These are phyloP conservation scores for Colletotrichum orchidophilum DNA, from an alignment of 2,329 filamentous ascomycete species.

Conservation along the genomic window DNA sequence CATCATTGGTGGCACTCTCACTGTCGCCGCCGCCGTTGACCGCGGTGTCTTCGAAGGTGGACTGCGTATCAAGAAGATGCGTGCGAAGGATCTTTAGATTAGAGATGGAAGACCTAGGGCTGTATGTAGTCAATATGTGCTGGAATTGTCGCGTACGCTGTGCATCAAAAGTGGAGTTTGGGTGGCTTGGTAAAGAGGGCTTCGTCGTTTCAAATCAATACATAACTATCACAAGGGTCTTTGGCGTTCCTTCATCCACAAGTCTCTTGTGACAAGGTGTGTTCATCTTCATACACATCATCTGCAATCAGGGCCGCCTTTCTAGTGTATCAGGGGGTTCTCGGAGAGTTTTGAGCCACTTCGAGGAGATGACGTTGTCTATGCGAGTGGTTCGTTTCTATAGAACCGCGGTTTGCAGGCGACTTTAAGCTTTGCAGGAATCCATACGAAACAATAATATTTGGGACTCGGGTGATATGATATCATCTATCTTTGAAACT, in stretches of 20 bases:
- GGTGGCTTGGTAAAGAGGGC: constrained; percentile 27
- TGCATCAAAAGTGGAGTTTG: constrained; percentile 36
- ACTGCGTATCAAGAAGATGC: constrained; percentile 87
- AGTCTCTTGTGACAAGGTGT: background rate
- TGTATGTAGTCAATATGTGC: constrained; percentile 31
- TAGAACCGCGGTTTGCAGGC: no score
- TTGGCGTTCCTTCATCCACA: background rate
- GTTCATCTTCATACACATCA: background rate
- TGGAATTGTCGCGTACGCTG: constrained; percentile 17
- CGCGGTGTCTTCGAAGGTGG: constrained; percentile 90
- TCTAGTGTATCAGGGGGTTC: background rate
- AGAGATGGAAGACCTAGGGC: background rate
- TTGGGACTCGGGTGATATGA: no score
- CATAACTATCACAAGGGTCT: background rate
- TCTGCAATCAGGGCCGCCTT: background rate
- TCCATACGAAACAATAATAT: no score
- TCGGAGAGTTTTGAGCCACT: no score
- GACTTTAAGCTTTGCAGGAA: no score
- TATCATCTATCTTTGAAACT: no score
- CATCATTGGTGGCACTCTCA: constrained; percentile 92
- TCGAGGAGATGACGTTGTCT: no score
- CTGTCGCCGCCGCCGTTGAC: constrained; percentile 93
- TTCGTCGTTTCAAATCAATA: constrained; percentile 21
- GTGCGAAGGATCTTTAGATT: constrained; percentile 65
- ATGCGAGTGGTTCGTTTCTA: no score